Conservation (phyloP, 1,284 basidiomycete genomes). For the Ganoderma lucidum region DNA sequence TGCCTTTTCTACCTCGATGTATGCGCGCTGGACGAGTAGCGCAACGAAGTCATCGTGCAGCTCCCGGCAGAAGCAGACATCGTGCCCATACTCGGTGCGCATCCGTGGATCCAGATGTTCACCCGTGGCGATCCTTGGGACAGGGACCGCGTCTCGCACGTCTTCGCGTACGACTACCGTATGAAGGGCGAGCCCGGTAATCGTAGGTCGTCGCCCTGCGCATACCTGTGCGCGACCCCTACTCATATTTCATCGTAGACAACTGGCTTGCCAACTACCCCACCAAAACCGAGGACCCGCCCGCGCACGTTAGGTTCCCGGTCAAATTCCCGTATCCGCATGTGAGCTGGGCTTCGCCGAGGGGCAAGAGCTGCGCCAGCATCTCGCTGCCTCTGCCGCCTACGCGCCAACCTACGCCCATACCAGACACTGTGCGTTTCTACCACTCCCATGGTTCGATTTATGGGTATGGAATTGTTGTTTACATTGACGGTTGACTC, state of each 20-base stretch:
- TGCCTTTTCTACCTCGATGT: background rate
- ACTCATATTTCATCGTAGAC: constrained; percentile 24
- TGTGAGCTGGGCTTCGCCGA: constrained; percentile 34
- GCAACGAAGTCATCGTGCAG: constrained; percentile 39
- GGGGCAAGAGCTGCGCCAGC: constrained; percentile 31
- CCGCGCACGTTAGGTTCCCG: constrained; percentile 29
- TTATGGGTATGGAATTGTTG: background rate
- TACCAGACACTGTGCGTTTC: constrained; percentile 28
- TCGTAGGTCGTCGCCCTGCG: constrained; percentile 33
- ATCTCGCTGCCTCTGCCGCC: constrained; percentile 35
- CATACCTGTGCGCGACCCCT: background rate
- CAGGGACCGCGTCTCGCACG: constrained; percentile 34
- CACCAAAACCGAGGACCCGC: constrained; percentile 29
- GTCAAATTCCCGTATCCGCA: constrained; percentile 38
- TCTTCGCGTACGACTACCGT: constrained; percentile 43
- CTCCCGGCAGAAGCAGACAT: constrained; percentile 37
- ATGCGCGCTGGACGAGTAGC: constrained; percentile 22
- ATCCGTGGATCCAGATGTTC: constrained; percentile 38
- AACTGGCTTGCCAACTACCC: constrained; percentile 35
- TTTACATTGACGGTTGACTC: background rate
- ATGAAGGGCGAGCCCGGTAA: constrained; percentile 38
- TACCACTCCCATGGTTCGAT: background rate
- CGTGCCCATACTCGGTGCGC: constrained; percentile 38
- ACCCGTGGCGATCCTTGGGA: constrained; percentile 17
- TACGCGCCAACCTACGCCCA: constrained; percentile 30